A percentile compares a stretch with the other conserved stretches of the same genome.
Evolutionary conservation across 192 early-diverging fungal genomes (phyloP).

Genomic region (Gorgonomyces haynaldii): DNA sequence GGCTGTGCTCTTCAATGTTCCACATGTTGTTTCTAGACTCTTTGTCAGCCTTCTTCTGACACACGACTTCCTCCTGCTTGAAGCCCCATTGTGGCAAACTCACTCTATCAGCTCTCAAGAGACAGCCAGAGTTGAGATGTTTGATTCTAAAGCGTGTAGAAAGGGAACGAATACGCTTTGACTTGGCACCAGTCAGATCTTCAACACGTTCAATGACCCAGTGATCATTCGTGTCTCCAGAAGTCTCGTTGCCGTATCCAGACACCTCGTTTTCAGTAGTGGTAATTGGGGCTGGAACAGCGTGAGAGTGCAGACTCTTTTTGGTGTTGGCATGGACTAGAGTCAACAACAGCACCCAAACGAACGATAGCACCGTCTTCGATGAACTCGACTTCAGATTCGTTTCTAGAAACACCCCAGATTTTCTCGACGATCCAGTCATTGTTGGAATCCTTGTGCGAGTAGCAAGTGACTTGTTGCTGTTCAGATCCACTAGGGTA

Average conservation of each 20-base stretch:
- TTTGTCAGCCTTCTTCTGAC: constrained; percentile 58
- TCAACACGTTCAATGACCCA: constrained; percentile 81
- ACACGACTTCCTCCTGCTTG: constrained; percentile 83
- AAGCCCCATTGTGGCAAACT: constrained; percentile 93
- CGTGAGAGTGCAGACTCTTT: constrained; percentile 80
- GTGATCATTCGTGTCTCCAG: constrained; percentile 76
- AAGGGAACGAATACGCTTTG: constrained; percentile 52
- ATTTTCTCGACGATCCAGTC: constrained; percentile 65
- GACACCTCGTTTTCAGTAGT: constrained; percentile 75
- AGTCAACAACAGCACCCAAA: constrained; percentile 34
- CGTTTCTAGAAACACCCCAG: constrained; percentile 35
- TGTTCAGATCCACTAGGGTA: constrained; percentile 83
- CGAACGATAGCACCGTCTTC: constrained; percentile 73
- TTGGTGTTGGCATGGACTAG: constrained; percentile 53
- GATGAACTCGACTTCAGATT: constrained; percentile 42
- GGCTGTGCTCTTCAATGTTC: constrained; percentile 85
- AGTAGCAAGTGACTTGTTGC: constrained; percentile 94
- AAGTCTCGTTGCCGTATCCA: constrained; percentile 58
- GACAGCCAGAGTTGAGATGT: constrained; percentile 60
- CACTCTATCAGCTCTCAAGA: constrained; percentile 61
- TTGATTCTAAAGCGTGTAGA: constrained; percentile 72
- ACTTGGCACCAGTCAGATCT: constrained; percentile 28
- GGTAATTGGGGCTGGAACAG: constrained; percentile 62
- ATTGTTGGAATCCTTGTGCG: constrained; percentile 89
- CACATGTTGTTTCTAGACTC: constrained; percentile 54